Conservation (phyloP, 352 stramenopile genomes). For the Plasmopara viticola region DNA sequence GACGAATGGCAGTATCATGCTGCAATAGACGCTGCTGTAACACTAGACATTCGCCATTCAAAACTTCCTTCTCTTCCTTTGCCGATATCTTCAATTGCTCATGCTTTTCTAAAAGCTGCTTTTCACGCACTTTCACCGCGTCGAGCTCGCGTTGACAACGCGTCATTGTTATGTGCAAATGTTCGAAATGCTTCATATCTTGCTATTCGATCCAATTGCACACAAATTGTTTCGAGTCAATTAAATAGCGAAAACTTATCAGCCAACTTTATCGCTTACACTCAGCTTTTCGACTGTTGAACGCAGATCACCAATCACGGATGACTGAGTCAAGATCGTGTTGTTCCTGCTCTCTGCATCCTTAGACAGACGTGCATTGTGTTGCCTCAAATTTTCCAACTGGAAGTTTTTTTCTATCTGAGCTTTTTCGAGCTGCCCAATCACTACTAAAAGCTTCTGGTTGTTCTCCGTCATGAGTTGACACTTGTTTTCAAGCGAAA, state of each 20-base stretch:
- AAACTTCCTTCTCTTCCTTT: constrained; percentile 39
- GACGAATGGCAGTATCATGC: constrained; percentile 14
- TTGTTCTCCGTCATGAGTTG: constrained; percentile 61
- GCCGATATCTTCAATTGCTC: constrained; percentile 33
- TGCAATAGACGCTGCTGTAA: constrained; percentile 48
- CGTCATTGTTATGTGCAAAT: constrained; percentile 41
- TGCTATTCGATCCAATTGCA: constrained; percentile 18
- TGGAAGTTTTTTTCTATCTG: constrained; percentile 34
- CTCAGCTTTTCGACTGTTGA: constrained; percentile 46
- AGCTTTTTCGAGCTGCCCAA: constrained; percentile 52
- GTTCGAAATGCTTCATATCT: constrained; percentile 38
- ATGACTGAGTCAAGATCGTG: constrained; percentile 50
- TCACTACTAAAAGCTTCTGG: constrained; percentile 58
- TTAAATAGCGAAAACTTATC: no score
- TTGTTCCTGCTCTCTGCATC: constrained; percentile 39
- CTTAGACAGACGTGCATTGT: constrained; percentile 35
- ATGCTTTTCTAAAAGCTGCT: constrained; percentile 43
- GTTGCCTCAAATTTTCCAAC: constrained; percentile 29
- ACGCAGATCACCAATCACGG: constrained; percentile 49
- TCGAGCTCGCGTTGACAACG: constrained; percentile 49
- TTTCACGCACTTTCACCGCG: constrained; percentile 39
- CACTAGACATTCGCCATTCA: constrained; percentile 53
- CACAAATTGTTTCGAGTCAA: neutral
- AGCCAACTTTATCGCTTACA: constrained; percentile 17
- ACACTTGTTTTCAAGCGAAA: constrained; percentile 54